A percentile compares a stretch with the other conserved stretches of the same genome.
Evolutionary conservation across 2,329 filamentous ascomycete species (phyloP).

Genomic region (Thielaviopsis musarum): DNA sequence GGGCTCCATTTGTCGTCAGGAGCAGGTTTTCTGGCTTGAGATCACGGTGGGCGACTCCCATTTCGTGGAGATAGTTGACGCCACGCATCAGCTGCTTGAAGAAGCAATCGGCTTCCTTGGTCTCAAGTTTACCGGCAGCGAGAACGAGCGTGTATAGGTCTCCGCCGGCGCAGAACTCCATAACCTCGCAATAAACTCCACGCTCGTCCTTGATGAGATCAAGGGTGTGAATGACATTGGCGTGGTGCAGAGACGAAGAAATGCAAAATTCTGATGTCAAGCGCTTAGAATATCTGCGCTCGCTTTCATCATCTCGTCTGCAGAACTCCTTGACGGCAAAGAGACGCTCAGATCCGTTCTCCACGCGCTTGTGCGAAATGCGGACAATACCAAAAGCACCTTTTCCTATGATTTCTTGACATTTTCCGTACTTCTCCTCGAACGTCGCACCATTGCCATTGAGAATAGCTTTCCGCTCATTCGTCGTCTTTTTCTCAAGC

Average conservation of each 20-base stretch:
- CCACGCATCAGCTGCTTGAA: slow-evolving; percentile 99
- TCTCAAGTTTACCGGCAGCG: slow-evolving; percentile 78
- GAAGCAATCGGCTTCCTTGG: slow-evolving; percentile 87
- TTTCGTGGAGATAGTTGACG: slow-evolving; percentile 97
- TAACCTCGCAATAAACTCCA: slow-evolving; percentile 95
- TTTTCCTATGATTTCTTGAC: slow-evolving; percentile 88
- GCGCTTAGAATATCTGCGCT: slow-evolving; percentile 95
- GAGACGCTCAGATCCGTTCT: slow-evolving; percentile 72
- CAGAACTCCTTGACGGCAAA: slow-evolving; percentile 98
- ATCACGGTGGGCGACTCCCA: slow-evolving; percentile 95
- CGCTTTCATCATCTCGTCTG: slow-evolving; percentile 79
- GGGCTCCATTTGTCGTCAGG: slow-evolving; percentile 73
- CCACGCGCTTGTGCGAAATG: slow-evolving; percentile 89
- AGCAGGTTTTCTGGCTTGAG: slow-evolving; percentile 94
- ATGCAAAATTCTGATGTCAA: slow-evolving; percentile 97
- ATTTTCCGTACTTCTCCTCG: slow-evolving; percentile 95
- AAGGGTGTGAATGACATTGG: slow-evolving; percentile 94
- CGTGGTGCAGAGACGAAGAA: slow-evolving; percentile 87
- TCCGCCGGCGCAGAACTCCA: slow-evolving; percentile 96
- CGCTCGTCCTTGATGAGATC: slow-evolving; percentile 92
- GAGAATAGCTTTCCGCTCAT: slow-evolving; percentile 26
- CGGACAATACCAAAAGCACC: slow-evolving; percentile 95
- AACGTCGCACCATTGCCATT: slow-evolving; percentile 50
- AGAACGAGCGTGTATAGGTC: slow-evolving; percentile 90
- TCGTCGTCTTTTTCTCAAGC: slow-evolving; percentile 11